Evolutionary conservation across 2,329 filamentous ascomycete genomes (phyloP).

Genomic region (Lachnum nothofagi): DNA sequence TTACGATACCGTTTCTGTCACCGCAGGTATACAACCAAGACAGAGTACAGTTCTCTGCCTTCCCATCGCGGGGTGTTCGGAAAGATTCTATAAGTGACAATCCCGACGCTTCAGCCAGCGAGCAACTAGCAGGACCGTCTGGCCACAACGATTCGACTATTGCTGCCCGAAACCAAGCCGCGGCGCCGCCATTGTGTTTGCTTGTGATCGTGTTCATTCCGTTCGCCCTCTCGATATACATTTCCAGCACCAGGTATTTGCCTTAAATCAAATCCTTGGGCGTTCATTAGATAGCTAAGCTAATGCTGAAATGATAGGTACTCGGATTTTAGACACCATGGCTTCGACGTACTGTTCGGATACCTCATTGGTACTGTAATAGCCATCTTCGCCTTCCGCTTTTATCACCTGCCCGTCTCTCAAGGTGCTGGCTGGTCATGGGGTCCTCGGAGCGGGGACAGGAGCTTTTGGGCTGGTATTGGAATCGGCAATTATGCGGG

Average conservation of each 20-base stretch:
- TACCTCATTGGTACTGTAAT: constrained; percentile 68
- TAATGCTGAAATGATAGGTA: too few relatives aligned
- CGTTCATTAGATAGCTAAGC: too few relatives aligned
- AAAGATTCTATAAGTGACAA: constrained; percentile 1
- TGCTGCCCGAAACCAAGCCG: constrained; percentile 65
- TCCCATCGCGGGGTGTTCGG: constrained; percentile 59
- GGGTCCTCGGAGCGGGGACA: constrained; percentile 67
- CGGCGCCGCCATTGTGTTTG: constrained; percentile 77
- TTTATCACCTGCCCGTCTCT: constrained; percentile 76
- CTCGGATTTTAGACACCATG: constrained; percentile 84
- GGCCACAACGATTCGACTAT: constrained; percentile 33
- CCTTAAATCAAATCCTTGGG: too few relatives aligned
- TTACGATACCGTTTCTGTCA: constrained; percentile 65
- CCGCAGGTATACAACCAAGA: constrained; percentile 44
- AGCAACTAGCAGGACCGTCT: constrained; percentile 13
- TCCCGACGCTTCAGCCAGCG: background rate
- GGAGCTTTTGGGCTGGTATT: constrained; percentile 75
- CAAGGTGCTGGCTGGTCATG: constrained; percentile 85
- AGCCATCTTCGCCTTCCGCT: constrained; percentile 71
- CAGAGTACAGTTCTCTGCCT: constrained; percentile 57
- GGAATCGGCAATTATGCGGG: constrained; percentile 40
- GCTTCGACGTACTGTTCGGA: constrained; percentile 89
- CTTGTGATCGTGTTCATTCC: constrained; percentile 66
- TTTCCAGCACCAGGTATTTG: constrained; percentile 75
- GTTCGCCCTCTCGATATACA: constrained; percentile 70